Conservation (phyloP, 1,284 basidiomycete genomes). For the Fomitopsis palustris region DNA sequence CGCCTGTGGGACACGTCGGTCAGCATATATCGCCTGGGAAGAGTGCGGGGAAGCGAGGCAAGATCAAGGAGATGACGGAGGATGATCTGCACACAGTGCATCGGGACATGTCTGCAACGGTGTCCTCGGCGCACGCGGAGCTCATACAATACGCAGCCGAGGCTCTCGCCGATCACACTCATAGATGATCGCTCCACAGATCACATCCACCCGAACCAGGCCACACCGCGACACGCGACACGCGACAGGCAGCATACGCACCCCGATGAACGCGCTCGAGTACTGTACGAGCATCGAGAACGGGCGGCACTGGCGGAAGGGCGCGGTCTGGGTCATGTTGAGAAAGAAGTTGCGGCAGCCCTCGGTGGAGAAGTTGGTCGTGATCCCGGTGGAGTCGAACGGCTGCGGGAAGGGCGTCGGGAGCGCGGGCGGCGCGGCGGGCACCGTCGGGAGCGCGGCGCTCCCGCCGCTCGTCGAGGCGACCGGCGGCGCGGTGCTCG, state of each 20-base stretch:
- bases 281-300: constrained; percentile 67
- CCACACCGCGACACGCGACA: no score
- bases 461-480: constrained; percentile 11
- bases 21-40: constrained; percentile 8
- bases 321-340: constrained; percentile 60
- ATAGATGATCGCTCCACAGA: no score
- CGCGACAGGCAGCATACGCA: no score
- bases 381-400: constrained; percentile 56
- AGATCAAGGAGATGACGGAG: background rate
- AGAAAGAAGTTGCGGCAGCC: constrained; percentile 67
- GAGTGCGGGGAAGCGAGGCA: background rate
- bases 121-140: background rate
- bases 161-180: background rate
- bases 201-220: background rate
- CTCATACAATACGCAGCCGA: background rate
- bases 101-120: background rate
- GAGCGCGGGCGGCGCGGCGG: constrained; percentile 37
- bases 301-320: constrained; percentile 70
- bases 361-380: constrained; percentile 57
- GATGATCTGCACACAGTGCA: background rate
- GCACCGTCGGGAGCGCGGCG: constrained; percentile 27
- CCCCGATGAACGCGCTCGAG: constrained; percentile 56
- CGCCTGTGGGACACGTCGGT: constrained; percentile 38
- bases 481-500: constrained; percentile 10
- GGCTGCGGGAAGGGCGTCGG: constrained; percentile 77